Conservation (phyloP, 257 asterid species). For the Gynochthodes officinalis region DNA sequence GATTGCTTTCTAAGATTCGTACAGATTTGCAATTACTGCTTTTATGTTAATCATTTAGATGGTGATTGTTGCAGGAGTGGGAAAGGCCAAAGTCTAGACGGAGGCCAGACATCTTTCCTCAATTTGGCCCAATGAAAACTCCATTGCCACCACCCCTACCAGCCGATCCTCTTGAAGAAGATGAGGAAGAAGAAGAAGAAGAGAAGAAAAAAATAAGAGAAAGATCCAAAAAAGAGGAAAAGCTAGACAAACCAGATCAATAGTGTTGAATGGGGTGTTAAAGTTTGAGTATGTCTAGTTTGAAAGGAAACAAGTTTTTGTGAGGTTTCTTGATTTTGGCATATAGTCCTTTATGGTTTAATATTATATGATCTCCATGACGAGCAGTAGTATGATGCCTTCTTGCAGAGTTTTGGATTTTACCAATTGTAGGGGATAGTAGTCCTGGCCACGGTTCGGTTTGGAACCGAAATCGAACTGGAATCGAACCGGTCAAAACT, state of each 20-base stretch:
- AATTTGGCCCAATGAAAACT: slow-evolving; percentile 88
- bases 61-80: slow-evolving; percentile 51
- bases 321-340: background rate
- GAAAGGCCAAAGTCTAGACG: slow-evolving; percentile 59
- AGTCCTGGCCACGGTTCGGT: too few relatives aligned
- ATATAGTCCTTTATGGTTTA: background rate
- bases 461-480: too few relatives aligned
- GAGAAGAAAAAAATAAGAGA: slow-evolving; percentile 50
- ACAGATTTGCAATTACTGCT: too few relatives aligned
- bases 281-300: background rate
- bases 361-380: too few relatives aligned
- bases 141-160: slow-evolving; percentile 77
- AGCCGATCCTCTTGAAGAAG: slow-evolving; percentile 51
- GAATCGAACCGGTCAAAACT: too few relatives aligned
- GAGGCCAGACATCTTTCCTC: too few relatives aligned
- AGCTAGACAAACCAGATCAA: slow-evolving; percentile 40
- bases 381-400: too few relatives aligned
- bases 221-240: slow-evolving; percentile 34
- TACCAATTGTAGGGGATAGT: too few relatives aligned
- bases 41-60: background rate
- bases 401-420: too few relatives aligned
- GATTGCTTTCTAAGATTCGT: too few relatives aligned
- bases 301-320: background rate
- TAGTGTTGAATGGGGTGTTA: slow-evolving; percentile 8
- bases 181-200: slow-evolving; percentile 67